Evolutionary conservation across 495 filamentous ascomycete species (phyloP), one percentile per base, ranked within the genome.

Genomic region (Schizothecium vesticola): DNA sequence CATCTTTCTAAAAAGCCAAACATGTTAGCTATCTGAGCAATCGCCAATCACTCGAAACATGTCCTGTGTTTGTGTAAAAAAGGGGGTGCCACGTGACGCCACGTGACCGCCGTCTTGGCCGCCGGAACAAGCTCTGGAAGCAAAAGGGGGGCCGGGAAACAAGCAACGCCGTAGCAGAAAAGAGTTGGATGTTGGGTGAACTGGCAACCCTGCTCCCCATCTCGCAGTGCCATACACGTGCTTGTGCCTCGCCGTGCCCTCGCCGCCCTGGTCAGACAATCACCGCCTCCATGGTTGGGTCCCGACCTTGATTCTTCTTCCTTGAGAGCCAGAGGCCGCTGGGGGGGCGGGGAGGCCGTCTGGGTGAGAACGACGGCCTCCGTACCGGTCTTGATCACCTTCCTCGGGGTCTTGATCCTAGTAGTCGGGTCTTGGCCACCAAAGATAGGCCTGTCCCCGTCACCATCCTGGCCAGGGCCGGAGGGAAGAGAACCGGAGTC

Each of bases 1-100:
- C 95, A 99, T 99, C 82, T 99, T 99, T 72, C 95, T 99, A 65
- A 73, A 65, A 61, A 6, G 51, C 29, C 59, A 57, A 57, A n/a
- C 12, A 59, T 36, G 75, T 84, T 73, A 84, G 82, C 69, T 33
- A 65, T 31, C 55, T 59, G 6, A 25, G 28, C 58, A 59, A 59
- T 51, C 19, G 58, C 26, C 26, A 31, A 9, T 65, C n/a, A 11
- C 24, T 29, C n/a, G 1, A 24, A 56, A 31, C 56, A n/a, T 65
- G 43, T 16, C 63, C 9, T 58, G 25, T 31, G 63, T 65, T 13
- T 65, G 63, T 26, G n/a, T 26, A 16, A 24, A 61, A 28, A 26
- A 23, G 33, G 22, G 61, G 36, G 62, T 51, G 43, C 43, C 43
- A n/a, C 43, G 19, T 51, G 43, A 51, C 43, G 43, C 43, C 43